phyloP scores from a whole-genome alignment of 306 rosid genomes.

The Prunus mume region DNA sequence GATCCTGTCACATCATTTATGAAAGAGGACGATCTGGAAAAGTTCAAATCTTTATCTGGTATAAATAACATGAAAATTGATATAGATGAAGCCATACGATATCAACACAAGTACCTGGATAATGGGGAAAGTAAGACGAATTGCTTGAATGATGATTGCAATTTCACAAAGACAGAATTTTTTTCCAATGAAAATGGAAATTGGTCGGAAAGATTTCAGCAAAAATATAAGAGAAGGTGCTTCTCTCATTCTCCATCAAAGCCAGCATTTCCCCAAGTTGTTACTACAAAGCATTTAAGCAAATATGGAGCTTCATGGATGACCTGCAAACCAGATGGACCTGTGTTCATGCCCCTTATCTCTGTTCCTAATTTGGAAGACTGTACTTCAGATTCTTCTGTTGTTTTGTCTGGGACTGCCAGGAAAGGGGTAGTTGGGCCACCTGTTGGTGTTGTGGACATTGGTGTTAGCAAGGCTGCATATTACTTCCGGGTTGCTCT shows the following conservation, averaged over 20 bases:
- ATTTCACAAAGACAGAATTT: slow-evolving; percentile 5
- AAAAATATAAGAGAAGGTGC: slow-evolving; percentile 38
- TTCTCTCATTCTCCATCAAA: neutral
- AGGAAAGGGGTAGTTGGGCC: slow-evolving; percentile 46
- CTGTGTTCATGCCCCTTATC: slow-evolving; percentile 46
- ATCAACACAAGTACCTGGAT: slow-evolving; percentile 5
- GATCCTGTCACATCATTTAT: slow-evolving; percentile 38
- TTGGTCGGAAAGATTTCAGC: slow-evolving; percentile 17
- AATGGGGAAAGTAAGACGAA: slow-evolving; percentile 16
- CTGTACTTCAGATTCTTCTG: slow-evolving; percentile 27
- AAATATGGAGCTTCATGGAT: slow-evolving; percentile 29
- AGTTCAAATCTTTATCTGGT: slow-evolving; percentile 51
- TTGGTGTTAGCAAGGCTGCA: slow-evolving; percentile 52
- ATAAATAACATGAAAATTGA: slow-evolving; percentile 36
- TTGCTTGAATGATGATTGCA: neutral
- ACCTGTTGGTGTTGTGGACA: slow-evolving; percentile 60
- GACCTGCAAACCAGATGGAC: slow-evolving; percentile 34
- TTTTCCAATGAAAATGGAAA: slow-evolving; percentile 20
- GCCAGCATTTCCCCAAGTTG: slow-evolving; percentile 6
- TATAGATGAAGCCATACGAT: slow-evolving; percentile 26
- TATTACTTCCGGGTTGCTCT: slow-evolving; percentile 67
- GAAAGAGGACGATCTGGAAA: slow-evolving; percentile 40
- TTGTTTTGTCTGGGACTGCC: slow-evolving; percentile 57
- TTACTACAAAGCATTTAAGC: slow-evolving; percentile 16
- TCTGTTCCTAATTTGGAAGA: slow-evolving; percentile 30